A percentile compares a stretch with the other conserved stretches of the same genome.
These are phyloP conservation scores for Podospora bellae-mahoneyi DNA, from an alignment of 495 filamentous ascomycete genomes.

Conservation along the genomic window DNA sequence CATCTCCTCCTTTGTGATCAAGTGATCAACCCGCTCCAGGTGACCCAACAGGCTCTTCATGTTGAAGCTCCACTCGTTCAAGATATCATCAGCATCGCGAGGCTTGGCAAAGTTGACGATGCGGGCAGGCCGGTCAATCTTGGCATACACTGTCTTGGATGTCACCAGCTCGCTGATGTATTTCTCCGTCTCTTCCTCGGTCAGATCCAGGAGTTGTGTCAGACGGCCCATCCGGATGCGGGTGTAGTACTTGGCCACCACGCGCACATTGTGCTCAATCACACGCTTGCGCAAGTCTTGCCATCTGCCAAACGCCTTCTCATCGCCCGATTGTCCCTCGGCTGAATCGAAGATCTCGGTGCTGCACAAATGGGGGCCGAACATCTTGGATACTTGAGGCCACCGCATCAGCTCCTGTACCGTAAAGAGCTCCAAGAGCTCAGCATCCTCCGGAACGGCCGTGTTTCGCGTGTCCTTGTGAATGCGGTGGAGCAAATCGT, in stretches of 20 bases:
- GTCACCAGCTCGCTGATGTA: slow-evolving; percentile 95
- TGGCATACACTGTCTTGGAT: slow-evolving; percentile 93
- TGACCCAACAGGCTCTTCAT: slow-evolving; percentile 96
- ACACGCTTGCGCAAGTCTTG: slow-evolving; percentile 94
- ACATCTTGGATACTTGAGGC: slow-evolving; percentile 83
- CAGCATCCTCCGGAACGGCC: slow-evolving; percentile 67
- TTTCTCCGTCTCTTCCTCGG: slow-evolving; percentile 93
- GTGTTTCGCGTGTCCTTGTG: slow-evolving; percentile 65
- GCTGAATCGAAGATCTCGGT: slow-evolving; percentile 82
- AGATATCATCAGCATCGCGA: slow-evolving; percentile 89
- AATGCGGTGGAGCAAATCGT: slow-evolving; percentile 92
- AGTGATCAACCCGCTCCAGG: slow-evolving; percentile 91
- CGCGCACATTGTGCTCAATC: slow-evolving; percentile 97
- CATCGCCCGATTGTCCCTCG: slow-evolving; percentile 59
- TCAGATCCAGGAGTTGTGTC: slow-evolving; percentile 83
- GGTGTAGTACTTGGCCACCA: slow-evolving; percentile 97
- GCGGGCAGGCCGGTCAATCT: slow-evolving; percentile 90
- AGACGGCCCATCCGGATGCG: slow-evolving; percentile 88
- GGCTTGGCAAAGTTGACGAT: slow-evolving; percentile 92
- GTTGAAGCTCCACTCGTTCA: slow-evolving; percentile 98
- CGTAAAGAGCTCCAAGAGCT: slow-evolving; percentile 89
- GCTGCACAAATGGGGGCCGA: slow-evolving; percentile 80
- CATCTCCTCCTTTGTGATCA: slow-evolving; percentile 99
- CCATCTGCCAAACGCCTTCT: slow-evolving; percentile 79
- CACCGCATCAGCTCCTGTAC: slow-evolving; percentile 96